Base-by-base conservation (phyloP, 2,329 filamentous ascomycete species). In the Pseudocercospora fuligena region DNA sequence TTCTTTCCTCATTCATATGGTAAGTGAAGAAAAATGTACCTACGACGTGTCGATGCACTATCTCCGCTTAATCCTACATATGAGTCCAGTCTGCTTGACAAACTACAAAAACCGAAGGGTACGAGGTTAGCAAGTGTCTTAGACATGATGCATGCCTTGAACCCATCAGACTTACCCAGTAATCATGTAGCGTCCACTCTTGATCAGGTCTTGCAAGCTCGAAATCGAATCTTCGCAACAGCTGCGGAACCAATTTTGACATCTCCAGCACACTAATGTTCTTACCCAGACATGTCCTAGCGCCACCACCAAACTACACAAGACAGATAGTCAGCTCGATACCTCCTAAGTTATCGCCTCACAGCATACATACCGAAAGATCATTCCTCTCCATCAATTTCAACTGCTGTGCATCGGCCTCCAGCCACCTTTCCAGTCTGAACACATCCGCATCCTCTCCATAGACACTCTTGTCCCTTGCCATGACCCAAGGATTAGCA, bases 341-440 rank as follows among this genome's bases (percentile, higher is more conserved):
- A 7, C 1, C n/a, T 25, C 46, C 16, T 40, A 5, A 16, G 11
- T 6, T 14, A n/a, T 14, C 36, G 11, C 36, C 2, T 40, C 36
- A 40, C 46, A 23, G 14, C 67, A 58, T 54, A 65, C 47, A 21
- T 29, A 58, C 54, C n/a, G 21, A 25, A 31, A 78, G 47, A 66
- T 76, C 78, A 36, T 61, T 65, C 67, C 78, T 75, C 61, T 78
- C 76, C 53, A 78, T 60, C 43, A 74, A 63, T 27, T 81, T 82
- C 47, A 89, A 88, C 14, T 73, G 66, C 29, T 74, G 70, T 31
- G 70, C 67, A 73, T 93, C 21, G 5, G 57, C 43, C n/a, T 68
- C 66, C 47, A 79, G 47, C 78, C 77, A 80, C 4, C 77, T 61
- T 62, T 79, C 78, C 2, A 78, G 78, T 8, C 76, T 60, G 66